A percentile compares a stretch with the other conserved stretches of the same genome.
Evolutionary conservation across 768 basidiomycete species (phyloP).

Genomic region (Serpula lacrymans): DNA sequence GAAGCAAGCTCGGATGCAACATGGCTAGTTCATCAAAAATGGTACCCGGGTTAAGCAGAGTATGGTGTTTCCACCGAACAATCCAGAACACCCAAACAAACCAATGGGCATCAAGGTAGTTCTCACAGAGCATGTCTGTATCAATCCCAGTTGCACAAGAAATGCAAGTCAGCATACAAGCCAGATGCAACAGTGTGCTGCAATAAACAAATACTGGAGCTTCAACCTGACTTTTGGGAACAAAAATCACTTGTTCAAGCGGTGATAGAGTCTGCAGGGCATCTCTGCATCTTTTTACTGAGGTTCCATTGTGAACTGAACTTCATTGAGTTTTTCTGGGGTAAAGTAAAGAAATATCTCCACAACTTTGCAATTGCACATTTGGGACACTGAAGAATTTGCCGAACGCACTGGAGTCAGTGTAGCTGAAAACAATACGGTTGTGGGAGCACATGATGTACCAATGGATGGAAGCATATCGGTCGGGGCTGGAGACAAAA

Average conservation of each 20-base stretch:
- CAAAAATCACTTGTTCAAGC: constrained; percentile 22
- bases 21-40: constrained; percentile 29
- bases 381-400: constrained; percentile 25
- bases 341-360: constrained; percentile 20
- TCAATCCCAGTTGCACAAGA: too few species aligned
- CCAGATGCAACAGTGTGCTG: constrained; percentile 22
- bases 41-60: constrained; percentile 15
- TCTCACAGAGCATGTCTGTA: constrained; percentile 24
- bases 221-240: constrained; percentile 24
- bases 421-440: constrained; percentile 8
- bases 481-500: constrained; percentile 6
- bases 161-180: too few species aligned
- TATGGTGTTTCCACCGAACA: constrained; percentile 34
- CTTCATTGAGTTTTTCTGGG: too few species aligned
- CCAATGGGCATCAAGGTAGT: constrained; percentile 31
- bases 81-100: constrained; percentile 22
- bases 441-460: constrained; percentile 14
- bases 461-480: constrained; percentile 16
- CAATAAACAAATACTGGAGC: constrained; percentile 21
- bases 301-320: too few species aligned
- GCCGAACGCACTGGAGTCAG: constrained; percentile 14
- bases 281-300: constrained; percentile 23
- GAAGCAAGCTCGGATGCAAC: constrained; percentile 23
- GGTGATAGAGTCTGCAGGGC: constrained; percentile 21
- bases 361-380: constrained; percentile 22